These are phyloP conservation scores for Fomes fomentarius DNA, from an alignment of 1,284 basidiomycete genomes.

Conservation along the genomic window DNA sequence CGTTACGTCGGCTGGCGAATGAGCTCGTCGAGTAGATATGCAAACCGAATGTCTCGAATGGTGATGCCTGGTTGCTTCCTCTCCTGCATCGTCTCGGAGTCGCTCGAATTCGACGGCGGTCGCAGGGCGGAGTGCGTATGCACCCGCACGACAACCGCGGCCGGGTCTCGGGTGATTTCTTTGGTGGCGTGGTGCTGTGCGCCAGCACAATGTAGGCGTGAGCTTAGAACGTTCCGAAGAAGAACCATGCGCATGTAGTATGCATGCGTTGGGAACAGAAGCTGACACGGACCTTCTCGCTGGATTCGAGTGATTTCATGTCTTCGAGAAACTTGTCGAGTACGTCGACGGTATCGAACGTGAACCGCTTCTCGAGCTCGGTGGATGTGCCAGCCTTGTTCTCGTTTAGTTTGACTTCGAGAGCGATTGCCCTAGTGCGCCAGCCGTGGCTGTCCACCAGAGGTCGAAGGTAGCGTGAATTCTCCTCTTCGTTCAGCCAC, in stretches of 20 bases:
- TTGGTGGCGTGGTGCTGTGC: constrained; percentile 16
- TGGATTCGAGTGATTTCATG: constrained; percentile 30
- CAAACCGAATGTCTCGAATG: constrained; percentile 55
- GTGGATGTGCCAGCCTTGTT: background rate
- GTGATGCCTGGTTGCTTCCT: constrained; percentile 46
- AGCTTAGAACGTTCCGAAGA: background rate
- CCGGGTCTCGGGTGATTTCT: background rate
- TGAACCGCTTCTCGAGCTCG: constrained; percentile 30
- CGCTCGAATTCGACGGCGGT: background rate
- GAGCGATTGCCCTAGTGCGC: background rate
- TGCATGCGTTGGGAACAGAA: background rate
- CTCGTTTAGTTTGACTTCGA: background rate
- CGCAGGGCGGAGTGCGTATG: constrained; percentile 36
- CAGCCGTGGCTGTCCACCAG: constrained; percentile 18
- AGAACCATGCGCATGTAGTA: too few species aligned
- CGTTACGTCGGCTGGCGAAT: background rate
- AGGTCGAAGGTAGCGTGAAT: constrained; percentile 34
- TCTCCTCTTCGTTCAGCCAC: constrained; percentile 30
- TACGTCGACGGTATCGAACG: constrained; percentile 27
- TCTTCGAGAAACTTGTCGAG: constrained; percentile 34
- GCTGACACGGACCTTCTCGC: constrained; percentile 36
- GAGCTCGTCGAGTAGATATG: constrained; percentile 27
- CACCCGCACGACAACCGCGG: constrained; percentile 9
- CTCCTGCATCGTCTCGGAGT: constrained; percentile 14
- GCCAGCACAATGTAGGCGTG: too few species aligned